phyloP scores from a whole-genome alignment of 495 filamentous ascomycete species.

The Podospora sp. region DNA sequence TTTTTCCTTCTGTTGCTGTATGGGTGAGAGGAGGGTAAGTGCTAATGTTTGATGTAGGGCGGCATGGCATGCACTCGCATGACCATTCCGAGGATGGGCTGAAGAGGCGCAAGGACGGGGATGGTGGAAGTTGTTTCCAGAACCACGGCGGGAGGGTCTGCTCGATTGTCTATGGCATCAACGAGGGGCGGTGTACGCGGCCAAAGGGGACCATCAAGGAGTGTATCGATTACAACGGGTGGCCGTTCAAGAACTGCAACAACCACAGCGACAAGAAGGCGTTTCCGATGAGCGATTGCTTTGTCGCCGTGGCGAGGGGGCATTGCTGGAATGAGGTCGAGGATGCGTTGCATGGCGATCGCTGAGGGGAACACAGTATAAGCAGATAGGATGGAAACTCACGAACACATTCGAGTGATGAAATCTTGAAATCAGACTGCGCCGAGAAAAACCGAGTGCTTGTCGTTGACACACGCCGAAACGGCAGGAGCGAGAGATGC shows the following conservation, averaged over 20 bases:
- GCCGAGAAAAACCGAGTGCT: neutral
- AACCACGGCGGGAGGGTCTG: slow-evolving; percentile 19
- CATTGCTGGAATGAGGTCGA: slow-evolving; percentile 23
- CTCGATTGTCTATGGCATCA: slow-evolving; percentile 5
- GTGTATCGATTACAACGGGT: slow-evolving; percentile 23
- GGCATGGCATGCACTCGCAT: slow-evolving; percentile 8
- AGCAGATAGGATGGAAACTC: too few species aligned
- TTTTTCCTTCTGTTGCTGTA: too few species aligned
- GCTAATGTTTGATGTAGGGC: too few species aligned
- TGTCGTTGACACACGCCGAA: neutral
- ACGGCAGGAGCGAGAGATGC: neutral
- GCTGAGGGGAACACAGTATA: neutral
- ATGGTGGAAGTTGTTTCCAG: slow-evolving; percentile 6
- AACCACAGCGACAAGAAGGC: slow-evolving; percentile 16
- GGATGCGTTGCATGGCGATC: neutral
- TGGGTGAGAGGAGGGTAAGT: too few species aligned
- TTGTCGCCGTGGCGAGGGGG: slow-evolving; percentile 13
- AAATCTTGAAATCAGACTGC: neutral
- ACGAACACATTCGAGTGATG: too few species aligned
- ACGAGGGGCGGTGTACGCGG: slow-evolving; percentile 15
- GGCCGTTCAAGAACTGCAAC: slow-evolving; percentile 17
- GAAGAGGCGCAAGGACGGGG: neutral
- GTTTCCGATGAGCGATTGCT: slow-evolving; percentile 19
- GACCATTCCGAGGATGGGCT: neutral
- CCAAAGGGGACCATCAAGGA: slow-evolving; percentile 11